Evolutionary conservation across 2,329 filamentous ascomycete species (phyloP).

Genomic region (Alternaria alternata): DNA sequence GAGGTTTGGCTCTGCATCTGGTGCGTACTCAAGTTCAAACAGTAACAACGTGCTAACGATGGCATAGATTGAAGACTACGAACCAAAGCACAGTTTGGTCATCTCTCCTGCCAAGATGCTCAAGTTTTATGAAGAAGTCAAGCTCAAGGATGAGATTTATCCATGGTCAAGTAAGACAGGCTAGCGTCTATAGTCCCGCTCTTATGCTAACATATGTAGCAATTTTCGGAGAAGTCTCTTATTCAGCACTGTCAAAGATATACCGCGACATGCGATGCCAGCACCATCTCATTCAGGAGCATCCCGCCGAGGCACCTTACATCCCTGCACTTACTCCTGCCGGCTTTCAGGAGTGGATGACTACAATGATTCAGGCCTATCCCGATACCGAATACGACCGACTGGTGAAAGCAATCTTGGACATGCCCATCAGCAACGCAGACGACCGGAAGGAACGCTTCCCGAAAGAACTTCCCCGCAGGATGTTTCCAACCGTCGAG

Average conservation of each 20-base stretch:
- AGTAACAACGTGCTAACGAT: slow-evolving; percentile 17
- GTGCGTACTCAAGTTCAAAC: slow-evolving; percentile 56
- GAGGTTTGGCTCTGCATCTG: slow-evolving; percentile 76
- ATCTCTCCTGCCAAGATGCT: slow-evolving; percentile 79
- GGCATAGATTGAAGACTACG: slow-evolving; percentile 71
- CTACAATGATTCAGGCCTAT: slow-evolving; percentile 74
- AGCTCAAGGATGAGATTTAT: slow-evolving; percentile 70
- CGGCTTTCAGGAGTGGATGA: slow-evolving; percentile 70
- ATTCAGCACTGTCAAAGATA: slow-evolving; percentile 53
- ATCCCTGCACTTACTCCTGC: slow-evolving; percentile 57
- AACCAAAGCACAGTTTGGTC: slow-evolving; percentile 73
- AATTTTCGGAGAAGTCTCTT: slow-evolving; percentile 56
- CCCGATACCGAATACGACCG: slow-evolving; percentile 78
- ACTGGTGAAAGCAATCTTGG: slow-evolving; percentile 71
- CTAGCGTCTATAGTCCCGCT: not conserved
- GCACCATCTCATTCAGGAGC: slow-evolving; percentile 59
- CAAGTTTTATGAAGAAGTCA: slow-evolving; percentile 74
- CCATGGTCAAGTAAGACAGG: slow-evolving; percentile 70
- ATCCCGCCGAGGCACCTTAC: slow-evolving; percentile 51
- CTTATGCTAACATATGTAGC: slow-evolving; percentile 27
- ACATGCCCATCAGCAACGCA: slow-evolving; percentile 74
- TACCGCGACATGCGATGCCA: slow-evolving; percentile 59
- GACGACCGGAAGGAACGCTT: slow-evolving; percentile 74
- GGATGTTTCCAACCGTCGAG: slow-evolving; percentile 70
- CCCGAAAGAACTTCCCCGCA: slow-evolving; percentile 78